Percentiles rank a stretch among this genome's conserved stretches.
Evolutionary conservation across 139 green algal species (phyloP).

Genomic region (Micromonas pusilla): DNA sequence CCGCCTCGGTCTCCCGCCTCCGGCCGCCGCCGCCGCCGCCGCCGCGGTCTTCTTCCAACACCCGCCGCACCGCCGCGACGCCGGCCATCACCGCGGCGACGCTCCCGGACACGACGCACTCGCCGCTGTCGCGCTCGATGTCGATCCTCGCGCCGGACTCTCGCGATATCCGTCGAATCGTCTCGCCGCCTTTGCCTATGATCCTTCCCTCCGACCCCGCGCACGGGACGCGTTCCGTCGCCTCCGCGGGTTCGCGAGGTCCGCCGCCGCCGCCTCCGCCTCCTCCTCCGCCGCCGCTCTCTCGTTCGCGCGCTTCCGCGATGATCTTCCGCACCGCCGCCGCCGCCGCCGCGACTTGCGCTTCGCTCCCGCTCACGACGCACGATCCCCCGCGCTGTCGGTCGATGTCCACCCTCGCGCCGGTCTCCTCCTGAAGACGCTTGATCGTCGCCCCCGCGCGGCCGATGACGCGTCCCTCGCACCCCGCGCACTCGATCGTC

Average conservation of each 20-base stretch:
- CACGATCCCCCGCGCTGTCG: neutral
- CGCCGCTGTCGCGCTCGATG: conserved; percentile 29
- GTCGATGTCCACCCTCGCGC: neutral
- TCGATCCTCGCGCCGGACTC: conserved; percentile 52
- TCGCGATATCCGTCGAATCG: neutral
- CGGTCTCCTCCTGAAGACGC: neutral
- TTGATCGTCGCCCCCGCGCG: conserved; percentile 24
- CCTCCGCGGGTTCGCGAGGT: neutral
- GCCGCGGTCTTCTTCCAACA: neutral
- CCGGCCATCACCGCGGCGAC: neutral
- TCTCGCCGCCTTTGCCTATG: conserved; percentile 17
- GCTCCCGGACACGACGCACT: neutral
- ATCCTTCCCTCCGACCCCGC: conserved; percentile 4
- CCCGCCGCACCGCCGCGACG: neutral
- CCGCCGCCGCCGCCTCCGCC: too few species aligned
- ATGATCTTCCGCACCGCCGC: neutral
- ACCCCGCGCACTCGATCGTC: neutral
- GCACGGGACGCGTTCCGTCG: conserved; percentile 19
- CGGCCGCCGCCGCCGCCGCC: conserved; percentile 1
- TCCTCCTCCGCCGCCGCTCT: too few species aligned
- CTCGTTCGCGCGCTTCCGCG: neutral
- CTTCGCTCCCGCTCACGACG: neutral
- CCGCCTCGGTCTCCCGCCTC: neutral
- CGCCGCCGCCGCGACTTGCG: neutral
- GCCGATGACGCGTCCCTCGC: conserved; percentile 33